These are phyloP conservation scores for Phytophthora litchii DNA, from an alignment of 352 stramenopile species.

Conservation along the genomic window DNA sequence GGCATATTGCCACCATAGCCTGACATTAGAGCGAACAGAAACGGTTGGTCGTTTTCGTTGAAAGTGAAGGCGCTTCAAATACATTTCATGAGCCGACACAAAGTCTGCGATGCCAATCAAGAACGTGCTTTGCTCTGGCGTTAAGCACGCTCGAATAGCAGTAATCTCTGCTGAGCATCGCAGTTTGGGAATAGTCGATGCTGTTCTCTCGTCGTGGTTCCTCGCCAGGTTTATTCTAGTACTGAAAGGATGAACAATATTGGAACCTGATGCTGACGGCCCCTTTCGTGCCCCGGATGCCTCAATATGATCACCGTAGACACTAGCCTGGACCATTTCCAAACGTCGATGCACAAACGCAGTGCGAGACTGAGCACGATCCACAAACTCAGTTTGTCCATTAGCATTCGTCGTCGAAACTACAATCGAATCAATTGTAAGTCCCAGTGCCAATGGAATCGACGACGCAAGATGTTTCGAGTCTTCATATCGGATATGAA, in stretches of 20 bases:
- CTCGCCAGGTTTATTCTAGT: slow-evolving; percentile 76
- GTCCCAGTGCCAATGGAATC: slow-evolving; percentile 63
- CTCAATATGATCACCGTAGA: slow-evolving; percentile 71
- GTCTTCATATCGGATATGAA: slow-evolving; percentile 87
- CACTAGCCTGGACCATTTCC: slow-evolving; percentile 57
- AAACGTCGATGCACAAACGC: slow-evolving; percentile 83
- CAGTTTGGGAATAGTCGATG: slow-evolving; percentile 69
- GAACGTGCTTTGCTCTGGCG: slow-evolving; percentile 76
- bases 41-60: slow-evolving; percentile 63
- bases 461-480: slow-evolving; percentile 64
- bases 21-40: slow-evolving; percentile 51
- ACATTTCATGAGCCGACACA: slow-evolving; percentile 80
- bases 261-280: slow-evolving; percentile 38
- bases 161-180: slow-evolving; percentile 75
- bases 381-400: slow-evolving; percentile 78
- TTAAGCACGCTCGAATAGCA: slow-evolving; percentile 70
- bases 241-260: slow-evolving; percentile 81
- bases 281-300: slow-evolving; percentile 1
- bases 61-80: slow-evolving; percentile 84
- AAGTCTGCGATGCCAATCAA: slow-evolving; percentile 80
- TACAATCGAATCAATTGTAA: slow-evolving; percentile 79
- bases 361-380: slow-evolving; percentile 76
- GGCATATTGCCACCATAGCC: slow-evolving; percentile 82
- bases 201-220: slow-evolving; percentile 76
- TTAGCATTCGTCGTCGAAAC: slow-evolving; percentile 83